These are phyloP conservation scores for Usnea hakonensis DNA, from an alignment of 495 filamentous ascomycete species.

Conservation along the genomic window DNA sequence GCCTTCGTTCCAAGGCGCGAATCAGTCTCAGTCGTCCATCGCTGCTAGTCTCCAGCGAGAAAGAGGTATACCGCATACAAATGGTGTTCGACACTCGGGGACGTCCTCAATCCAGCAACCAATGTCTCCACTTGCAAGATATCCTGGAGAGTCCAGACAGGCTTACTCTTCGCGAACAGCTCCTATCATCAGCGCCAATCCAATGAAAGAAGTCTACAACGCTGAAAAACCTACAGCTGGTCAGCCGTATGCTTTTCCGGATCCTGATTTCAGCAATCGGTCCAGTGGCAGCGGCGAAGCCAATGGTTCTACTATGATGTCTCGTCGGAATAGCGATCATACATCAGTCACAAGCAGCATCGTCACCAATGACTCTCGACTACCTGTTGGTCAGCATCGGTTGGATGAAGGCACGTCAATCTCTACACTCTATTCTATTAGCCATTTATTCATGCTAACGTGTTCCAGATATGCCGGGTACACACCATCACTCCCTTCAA, in stretches of 20 bases:
- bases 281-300: constrained; percentile 47
- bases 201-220: constrained; percentile 68
- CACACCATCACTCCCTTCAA: constrained; percentile 71
- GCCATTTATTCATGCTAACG: not conserved
- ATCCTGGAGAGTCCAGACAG: constrained; percentile 47
- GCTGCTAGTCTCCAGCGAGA: constrained; percentile 53
- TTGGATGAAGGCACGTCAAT: constrained; percentile 44
- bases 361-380: constrained; percentile 59
- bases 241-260: constrained; percentile 75
- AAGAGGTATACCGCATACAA: constrained; percentile 43
- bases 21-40: constrained; percentile 71
- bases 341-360: constrained; percentile 68
- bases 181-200: constrained; percentile 68
- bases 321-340: constrained; percentile 62
- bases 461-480: constrained; percentile 22
- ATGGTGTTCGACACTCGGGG: constrained; percentile 52
- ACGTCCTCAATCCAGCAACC: constrained; percentile 36
- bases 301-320: constrained; percentile 35
- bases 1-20: constrained; percentile 61
- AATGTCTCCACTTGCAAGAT: constrained; percentile 41
- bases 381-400: constrained; percentile 64
- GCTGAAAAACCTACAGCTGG: constrained; percentile 74
- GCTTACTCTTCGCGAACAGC: constrained; percentile 53
- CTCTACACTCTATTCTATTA: not conserved
- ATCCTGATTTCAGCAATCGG: constrained; percentile 55